A percentile compares a stretch with the other conserved stretches of the same genome.
Conservation (phyloP, 768 basidiomycete species). For the Boletus fagicola region DNA sequence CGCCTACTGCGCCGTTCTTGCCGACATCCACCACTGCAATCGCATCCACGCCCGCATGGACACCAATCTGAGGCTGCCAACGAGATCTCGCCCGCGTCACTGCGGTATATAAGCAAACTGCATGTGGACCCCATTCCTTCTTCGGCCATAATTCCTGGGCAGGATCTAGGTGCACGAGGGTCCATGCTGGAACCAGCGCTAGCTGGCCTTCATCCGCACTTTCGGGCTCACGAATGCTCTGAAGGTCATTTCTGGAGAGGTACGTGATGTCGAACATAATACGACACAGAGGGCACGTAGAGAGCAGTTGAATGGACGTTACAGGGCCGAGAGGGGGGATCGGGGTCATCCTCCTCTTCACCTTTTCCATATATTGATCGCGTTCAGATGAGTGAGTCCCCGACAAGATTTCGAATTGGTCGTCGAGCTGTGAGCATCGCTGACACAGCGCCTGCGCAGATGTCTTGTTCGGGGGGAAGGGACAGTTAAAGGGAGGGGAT, state of each 20-base stretch:
- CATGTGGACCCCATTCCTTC: not conserved
- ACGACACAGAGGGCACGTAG: not conserved
- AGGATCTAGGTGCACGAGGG: conserved; percentile 1
- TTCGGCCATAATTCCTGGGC: not conserved
- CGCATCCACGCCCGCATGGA: not conserved
- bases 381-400: not conserved
- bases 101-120: not conserved
- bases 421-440: not conserved
- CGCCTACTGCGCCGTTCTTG: too few relatives aligned
- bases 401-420: not conserved
- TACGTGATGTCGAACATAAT: not conserved
- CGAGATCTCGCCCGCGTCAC: conserved; percentile 1
- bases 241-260: not conserved
- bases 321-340: not conserved
- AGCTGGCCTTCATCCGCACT: conserved; percentile 1
- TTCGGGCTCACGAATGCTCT: not conserved
- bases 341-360: not conserved
- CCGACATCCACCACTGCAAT: too few relatives aligned
- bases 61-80: conserved; percentile 5
- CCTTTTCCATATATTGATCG: not conserved
- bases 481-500: not conserved
- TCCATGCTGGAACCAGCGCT: not conserved
- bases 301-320: not conserved
- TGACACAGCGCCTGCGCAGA: not conserved
- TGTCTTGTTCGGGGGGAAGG: not conserved